Percentiles rank a stretch among this genome's conserved stretches.
Evolutionary conservation across 2,329 filamentous ascomycete genomes (phyloP).

Genomic region (Neopestalotiopsis rosae): DNA sequence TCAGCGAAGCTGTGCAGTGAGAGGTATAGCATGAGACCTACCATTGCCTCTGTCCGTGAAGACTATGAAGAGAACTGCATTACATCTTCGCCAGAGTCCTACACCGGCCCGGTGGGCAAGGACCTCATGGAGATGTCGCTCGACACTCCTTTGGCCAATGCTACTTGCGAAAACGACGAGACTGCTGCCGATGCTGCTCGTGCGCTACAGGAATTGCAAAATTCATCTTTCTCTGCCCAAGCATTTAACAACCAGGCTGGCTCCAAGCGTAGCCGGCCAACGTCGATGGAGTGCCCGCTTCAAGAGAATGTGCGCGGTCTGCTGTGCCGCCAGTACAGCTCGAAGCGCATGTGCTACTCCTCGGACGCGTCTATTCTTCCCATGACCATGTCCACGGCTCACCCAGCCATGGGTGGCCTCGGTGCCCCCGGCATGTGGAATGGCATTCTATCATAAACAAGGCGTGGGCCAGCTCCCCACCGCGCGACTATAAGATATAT

Average conservation of each 20-base stretch:
- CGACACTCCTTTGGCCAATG: constrained; percentile 51
- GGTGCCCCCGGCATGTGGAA: constrained; percentile 71
- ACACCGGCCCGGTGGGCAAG: constrained; percentile 57
- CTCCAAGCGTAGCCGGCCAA: constrained; percentile 64
- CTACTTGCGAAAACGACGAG: constrained; percentile 55
- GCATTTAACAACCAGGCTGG: constrained; percentile 44
- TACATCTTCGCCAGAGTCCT: constrained; percentile 63
- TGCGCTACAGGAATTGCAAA: constrained; percentile 65
- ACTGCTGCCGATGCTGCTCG: constrained; percentile 58
- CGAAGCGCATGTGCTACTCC: constrained; percentile 72
- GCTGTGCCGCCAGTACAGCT: constrained; percentile 49
- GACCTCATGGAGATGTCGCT: constrained; percentile 55
- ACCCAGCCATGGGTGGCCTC: constrained; percentile 54
- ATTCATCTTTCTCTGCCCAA: constrained; percentile 41
- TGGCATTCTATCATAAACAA: constrained; percentile 61
- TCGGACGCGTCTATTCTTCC: constrained; percentile 54
- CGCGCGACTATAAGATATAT: constrained; percentile 22
- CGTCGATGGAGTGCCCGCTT: constrained; percentile 63
- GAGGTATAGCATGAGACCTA: constrained; percentile 56
- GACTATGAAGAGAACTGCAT: constrained; percentile 56
- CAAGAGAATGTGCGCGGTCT: constrained; percentile 73
- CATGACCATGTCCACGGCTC: constrained; percentile 52
- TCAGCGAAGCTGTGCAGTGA: constrained; percentile 63
- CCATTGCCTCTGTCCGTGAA: constrained; percentile 63
- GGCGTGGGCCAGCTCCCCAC: constrained; percentile 20